phyloP scores from a whole-genome alignment of 148 eudicot species.

The Cornus florida region DNA sequence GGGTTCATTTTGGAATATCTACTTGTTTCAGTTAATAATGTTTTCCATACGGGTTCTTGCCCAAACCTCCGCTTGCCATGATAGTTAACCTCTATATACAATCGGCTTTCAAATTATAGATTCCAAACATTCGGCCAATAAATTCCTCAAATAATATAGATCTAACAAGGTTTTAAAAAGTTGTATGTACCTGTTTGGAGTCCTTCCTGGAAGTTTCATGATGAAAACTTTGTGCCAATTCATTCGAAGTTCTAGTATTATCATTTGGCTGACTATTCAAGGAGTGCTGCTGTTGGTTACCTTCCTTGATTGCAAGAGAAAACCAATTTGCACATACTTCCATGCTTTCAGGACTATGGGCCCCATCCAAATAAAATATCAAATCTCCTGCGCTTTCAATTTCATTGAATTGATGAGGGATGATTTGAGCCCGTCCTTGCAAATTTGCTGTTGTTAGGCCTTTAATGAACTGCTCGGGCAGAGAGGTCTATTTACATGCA shows the following conservation, averaged over 20 bases:
- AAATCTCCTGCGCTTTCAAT: slow-evolving; percentile 64
- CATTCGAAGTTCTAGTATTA: slow-evolving; percentile 29
- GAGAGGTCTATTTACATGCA: slow-evolving; percentile 46
- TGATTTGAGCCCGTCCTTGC: slow-evolving; percentile 92
- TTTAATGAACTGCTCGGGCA: slow-evolving; percentile 78
- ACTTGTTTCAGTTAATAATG: background rate
- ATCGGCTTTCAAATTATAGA: background rate
- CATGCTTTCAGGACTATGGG: slow-evolving; percentile 99
- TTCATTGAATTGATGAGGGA: slow-evolving; percentile 55
- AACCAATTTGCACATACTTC: slow-evolving; percentile 97
- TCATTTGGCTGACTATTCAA: slow-evolving; percentile 22
- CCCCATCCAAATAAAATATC: slow-evolving; percentile 92
- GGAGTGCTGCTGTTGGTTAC: slow-evolving; percentile 26
- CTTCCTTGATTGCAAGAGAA: slow-evolving; percentile 55
- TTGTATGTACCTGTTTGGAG: slow-evolving; percentile 60
- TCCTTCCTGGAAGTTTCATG: slow-evolving; percentile 34
- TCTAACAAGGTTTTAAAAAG: background rate
- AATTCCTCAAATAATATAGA: background rate
- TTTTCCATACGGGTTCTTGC: too few relatives aligned
- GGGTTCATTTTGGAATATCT: background rate
- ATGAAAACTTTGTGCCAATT: slow-evolving; percentile 33
- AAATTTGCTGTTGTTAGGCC: slow-evolving; percentile 76
- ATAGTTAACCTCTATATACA: too few relatives aligned
- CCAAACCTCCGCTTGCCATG: too few relatives aligned
- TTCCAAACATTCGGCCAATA: background rate